Evolutionary conservation across 495 filamentous ascomycete species (phyloP), one percentile per base, ranked within the genome.

Genomic region (Friedmanniomyces endolithicus): DNA sequence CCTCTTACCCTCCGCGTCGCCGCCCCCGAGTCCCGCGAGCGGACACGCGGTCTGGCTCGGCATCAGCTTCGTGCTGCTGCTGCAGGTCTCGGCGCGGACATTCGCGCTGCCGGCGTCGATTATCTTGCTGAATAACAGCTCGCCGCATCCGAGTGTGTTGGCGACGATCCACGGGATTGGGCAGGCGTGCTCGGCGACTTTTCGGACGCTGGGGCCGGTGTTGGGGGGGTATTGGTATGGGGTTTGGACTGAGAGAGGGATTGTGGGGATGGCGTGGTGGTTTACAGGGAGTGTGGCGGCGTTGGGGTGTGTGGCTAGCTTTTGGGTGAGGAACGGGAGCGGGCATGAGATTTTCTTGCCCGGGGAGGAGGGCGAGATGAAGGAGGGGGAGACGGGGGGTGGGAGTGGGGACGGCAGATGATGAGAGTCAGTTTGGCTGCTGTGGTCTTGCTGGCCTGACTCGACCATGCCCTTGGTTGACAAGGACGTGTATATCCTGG

Each of bases 321-420:
- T 63, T 43, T 63, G 61, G 63, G 62, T 68, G 20, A 9, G 59
- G 23, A 64, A 68, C 40, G 65, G 65, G 20, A 56, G 29, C 29
- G 65, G 65, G 23, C 65, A 66, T 60, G 65, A 68, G 58, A 63
- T 66, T 41, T 55, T 64, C 17, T 37, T 68, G 49, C 54, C 61
- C 3, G 64, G 65, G 14, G 64, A 68, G 27, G 61, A 61, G 48
- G 50, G 40, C 40, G 50, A 58, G 44, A 33, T 40, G 50, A 54
- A 59, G 24, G 56, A 59, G 24, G 51, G 41, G 8, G 56, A 49
- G 34, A 48, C 49, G 12, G 55, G 48, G 8, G 55, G 55, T 4
- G 55, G 55, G 12, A 58, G 55, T 58, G 55, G 55, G 6, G 55
- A 58, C 29, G 49, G 55, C 1, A 45, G 55, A 23, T 58, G 29